Percentiles rank a stretch among this genome's conserved stretches.
Evolutionary conservation across 805 yeast species (phyloP).

Genomic region (Myxozyma sirexii): DNA sequence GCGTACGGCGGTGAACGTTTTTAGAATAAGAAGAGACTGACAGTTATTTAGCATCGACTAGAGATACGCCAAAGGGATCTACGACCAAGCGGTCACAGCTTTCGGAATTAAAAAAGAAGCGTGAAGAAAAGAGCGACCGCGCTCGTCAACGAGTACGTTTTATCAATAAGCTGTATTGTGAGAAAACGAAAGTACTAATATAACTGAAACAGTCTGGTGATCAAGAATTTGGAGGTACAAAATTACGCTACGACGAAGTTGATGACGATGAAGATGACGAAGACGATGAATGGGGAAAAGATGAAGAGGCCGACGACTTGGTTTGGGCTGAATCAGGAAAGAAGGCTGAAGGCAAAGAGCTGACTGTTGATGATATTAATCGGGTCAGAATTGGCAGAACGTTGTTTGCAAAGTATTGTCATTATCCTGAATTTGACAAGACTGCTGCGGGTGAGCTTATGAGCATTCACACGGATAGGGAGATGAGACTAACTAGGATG

Average conservation of each 20-base stretch:
- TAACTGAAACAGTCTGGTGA: constrained; percentile 42
- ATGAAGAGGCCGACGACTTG: constrained; percentile 45
- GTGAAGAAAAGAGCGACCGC: constrained; percentile 55
- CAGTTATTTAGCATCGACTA: constrained; percentile 42
- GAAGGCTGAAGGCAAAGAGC: constrained; percentile 40
- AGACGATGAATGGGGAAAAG: constrained; percentile 41
- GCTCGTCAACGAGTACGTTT: constrained; percentile 22
- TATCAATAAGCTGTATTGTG: too few species aligned
- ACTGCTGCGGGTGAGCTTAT: constrained; percentile 59
- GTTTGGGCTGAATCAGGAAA: constrained; percentile 37
- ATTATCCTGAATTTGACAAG: constrained; percentile 77
- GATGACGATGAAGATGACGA: constrained; percentile 49
- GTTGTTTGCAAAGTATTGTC: constrained; percentile 71
- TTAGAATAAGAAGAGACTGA: background rate
- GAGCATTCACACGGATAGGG: too few species aligned
- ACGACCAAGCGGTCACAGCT: constrained; percentile 56
- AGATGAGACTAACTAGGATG: too few species aligned
- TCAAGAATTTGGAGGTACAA: constrained; percentile 44
- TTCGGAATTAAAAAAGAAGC: constrained; percentile 72
- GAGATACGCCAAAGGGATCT: constrained; percentile 47
- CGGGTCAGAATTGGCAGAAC: constrained; percentile 76
- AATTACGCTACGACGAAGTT: constrained; percentile 49
- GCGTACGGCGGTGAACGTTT: background rate
- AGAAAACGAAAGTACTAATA: too few species aligned
- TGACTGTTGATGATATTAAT: constrained; percentile 68